Evolutionary conservation across 2,329 filamentous ascomycete species (phyloP), one percentile per base, ranked within the genome.

Genomic region (Claviceps pusilla): DNA sequence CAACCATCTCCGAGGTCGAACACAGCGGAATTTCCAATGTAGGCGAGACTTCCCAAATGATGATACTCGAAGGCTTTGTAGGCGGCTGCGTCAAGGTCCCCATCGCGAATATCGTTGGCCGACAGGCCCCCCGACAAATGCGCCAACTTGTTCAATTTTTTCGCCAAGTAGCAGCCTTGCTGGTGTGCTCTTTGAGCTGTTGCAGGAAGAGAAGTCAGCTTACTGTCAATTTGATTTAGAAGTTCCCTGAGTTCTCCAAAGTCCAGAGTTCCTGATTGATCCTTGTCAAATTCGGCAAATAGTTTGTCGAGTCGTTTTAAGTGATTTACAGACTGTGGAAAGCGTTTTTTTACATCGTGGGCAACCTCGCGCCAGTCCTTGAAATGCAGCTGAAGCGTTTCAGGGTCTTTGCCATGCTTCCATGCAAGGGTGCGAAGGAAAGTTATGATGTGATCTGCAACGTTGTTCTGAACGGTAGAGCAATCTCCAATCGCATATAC

Each of bases 401-500:
- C 83, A 0, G 91, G 91, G 63, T 97, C 87, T 63, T 86, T 86
- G 66, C 90, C 91, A 59, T 86, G 88, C 69, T 95, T 91, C 83
- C 87, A 96, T 10, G 93, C 89, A 2, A 95, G 77, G 16, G 83
- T 88, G 57, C 89, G 89, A 11, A 98, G 78, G 71, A 97, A 98
- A 24, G 82, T 85, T 50, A 96, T 78, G 62, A 98, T 84, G 71
- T 96, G 85, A 64, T 95, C 88, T 3, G 90, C 87, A 2, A 97
- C 77, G 62, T 98, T 98, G 74, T 98, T 98, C 66, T 98, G 94
- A 0, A 98, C 91, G 0, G 94, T 98, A 7, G 88, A 78, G 71
- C 93, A 97, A 71, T 98, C 93, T 14, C 93, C 93, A 58, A 98
- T 89, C 50, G 90, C 90, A 65, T 98, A 98, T 28, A 98, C 89